These are phyloP conservation scores for Paracorniculantispora psalliotae DNA, from an alignment of 2,329 filamentous ascomycete species.

Conservation along the genomic window DNA sequence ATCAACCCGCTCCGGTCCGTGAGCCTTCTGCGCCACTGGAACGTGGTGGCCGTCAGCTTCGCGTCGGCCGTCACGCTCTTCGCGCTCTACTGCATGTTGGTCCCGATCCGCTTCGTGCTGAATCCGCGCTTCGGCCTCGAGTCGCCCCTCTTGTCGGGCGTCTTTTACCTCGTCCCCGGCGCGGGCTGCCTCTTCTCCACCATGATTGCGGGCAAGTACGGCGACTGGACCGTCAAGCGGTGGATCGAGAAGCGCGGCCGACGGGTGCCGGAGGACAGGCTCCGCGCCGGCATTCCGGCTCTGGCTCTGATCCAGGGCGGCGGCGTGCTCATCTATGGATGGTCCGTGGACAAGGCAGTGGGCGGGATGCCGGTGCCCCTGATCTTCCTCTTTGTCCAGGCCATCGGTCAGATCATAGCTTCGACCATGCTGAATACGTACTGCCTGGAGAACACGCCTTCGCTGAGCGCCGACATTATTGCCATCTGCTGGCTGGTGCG, in stretches of 20 bases:
- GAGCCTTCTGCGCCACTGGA: conserved; percentile 62
- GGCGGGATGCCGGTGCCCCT: conserved; percentile 59
- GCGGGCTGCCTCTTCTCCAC: conserved; percentile 65
- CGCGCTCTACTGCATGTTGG: conserved; percentile 63
- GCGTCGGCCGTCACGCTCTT: conserved; percentile 62
- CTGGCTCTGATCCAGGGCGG: conserved; percentile 53
- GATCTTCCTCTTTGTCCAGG: conserved; percentile 69
- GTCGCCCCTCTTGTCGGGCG: conserved; percentile 59
- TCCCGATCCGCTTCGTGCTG: conserved; percentile 66
- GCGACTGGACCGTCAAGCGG: conserved; percentile 60
- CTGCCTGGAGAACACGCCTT: conserved; percentile 74
- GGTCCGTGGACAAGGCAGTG: conserved; percentile 43
- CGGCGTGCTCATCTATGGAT: conserved; percentile 60
- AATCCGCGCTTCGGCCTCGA: conserved; percentile 69
- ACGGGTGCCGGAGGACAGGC: conserved; percentile 63
- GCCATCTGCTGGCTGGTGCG: conserved; percentile 76
- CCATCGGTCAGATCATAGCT: conserved; percentile 68
- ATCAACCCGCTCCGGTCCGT: conserved; percentile 63
- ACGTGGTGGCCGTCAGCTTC: conserved; percentile 55
- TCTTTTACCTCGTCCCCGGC: conserved; percentile 72
- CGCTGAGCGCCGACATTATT: conserved; percentile 65
- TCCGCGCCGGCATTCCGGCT: conserved; percentile 54
- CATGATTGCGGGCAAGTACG: conserved; percentile 66
- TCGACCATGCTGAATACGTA: conserved; percentile 76
- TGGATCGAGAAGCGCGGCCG: conserved; percentile 58